Evolutionary conservation across 148 eudicot genomes (phyloP).

Genomic region (Polygonum maritimum): DNA sequence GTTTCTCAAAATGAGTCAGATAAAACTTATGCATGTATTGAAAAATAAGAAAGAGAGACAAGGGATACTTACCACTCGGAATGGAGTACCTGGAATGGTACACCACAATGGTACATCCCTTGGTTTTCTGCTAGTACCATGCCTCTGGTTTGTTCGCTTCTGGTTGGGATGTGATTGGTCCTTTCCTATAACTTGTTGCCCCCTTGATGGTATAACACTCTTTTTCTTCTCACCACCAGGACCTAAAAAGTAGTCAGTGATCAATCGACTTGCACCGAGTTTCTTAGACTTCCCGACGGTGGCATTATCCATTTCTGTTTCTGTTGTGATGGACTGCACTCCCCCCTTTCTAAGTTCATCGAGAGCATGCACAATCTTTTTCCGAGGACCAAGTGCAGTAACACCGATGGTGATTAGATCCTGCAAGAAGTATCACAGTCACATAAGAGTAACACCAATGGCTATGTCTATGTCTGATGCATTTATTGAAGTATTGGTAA

Average conservation of each 20-base stretch:
- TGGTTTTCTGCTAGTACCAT: constrained; percentile 21
- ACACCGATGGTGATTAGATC: constrained; percentile 75
- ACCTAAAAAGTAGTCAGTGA: constrained; percentile 69
- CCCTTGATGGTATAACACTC: constrained; percentile 18
- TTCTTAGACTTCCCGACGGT: constrained; percentile 27
- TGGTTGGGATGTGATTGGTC: constrained; percentile 20
- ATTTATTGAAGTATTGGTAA: background rate
- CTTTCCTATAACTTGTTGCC: constrained; percentile 19
- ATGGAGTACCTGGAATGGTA: constrained; percentile 71
- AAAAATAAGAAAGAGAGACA: background rate
- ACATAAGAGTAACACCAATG: background rate
- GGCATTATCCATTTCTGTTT: constrained; percentile 22
- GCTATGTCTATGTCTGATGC: background rate
- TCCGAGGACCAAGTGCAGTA: constrained; percentile 90
- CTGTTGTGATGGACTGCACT: constrained; percentile 13
- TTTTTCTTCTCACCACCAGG: constrained; percentile 25
- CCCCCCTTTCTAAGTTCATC: constrained; percentile 40
- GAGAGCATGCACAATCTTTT: constrained; percentile 67
- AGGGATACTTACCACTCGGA: constrained; percentile 64
- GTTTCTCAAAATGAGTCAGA: background rate
- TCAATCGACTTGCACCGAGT: constrained; percentile 46
- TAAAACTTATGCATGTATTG: background rate
- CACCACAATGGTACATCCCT: constrained; percentile 69
- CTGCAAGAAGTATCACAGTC: constrained; percentile 24
- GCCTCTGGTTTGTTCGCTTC: constrained; percentile 18